phyloP scores from a whole-genome alignment of 805 yeast genomes.

The Pichia insulana region DNA sequence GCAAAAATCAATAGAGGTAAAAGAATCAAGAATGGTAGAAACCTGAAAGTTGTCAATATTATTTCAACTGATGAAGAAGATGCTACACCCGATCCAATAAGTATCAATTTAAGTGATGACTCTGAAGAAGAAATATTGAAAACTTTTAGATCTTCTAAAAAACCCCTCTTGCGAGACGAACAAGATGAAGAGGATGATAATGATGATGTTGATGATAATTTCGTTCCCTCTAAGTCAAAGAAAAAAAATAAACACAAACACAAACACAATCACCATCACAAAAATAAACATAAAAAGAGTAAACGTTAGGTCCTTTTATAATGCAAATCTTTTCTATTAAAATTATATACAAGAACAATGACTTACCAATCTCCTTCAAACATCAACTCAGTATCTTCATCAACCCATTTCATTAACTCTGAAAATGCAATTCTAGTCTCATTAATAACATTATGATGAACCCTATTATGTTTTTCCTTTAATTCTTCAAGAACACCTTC shows the following conservation, averaged over 20 bases:
- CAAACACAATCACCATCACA: conserved; percentile 1
- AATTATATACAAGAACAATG: background rate
- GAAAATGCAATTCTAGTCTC: conserved; percentile 10
- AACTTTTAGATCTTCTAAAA: background rate
- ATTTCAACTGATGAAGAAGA: background rate
- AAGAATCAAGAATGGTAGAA: background rate
- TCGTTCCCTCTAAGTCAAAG: background rate
- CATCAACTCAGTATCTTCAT: conserved; percentile 9
- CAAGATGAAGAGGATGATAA: conserved; percentile 1
- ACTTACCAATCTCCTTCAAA: conserved; percentile 8
- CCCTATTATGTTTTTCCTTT: conserved; percentile 1
- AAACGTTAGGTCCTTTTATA: background rate
- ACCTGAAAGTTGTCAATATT: background rate
- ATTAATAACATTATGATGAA: conserved; percentile 4
- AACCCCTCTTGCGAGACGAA: background rate
- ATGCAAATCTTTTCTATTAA: background rate
- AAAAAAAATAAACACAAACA: conserved; percentile 1
- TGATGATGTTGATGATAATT: too few relatives aligned
- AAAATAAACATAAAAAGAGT: conserved; percentile 2
- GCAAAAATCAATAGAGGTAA: background rate
- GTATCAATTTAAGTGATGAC: background rate
- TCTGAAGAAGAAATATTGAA: conserved; percentile 2
- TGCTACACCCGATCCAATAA: background rate
- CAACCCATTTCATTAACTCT: conserved; percentile 15
- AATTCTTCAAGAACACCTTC: conserved; percentile 10